These are phyloP conservation scores for Thelonectria discophora DNA, from an alignment of 2,329 filamentous ascomycete genomes.

Conservation along the genomic window DNA sequence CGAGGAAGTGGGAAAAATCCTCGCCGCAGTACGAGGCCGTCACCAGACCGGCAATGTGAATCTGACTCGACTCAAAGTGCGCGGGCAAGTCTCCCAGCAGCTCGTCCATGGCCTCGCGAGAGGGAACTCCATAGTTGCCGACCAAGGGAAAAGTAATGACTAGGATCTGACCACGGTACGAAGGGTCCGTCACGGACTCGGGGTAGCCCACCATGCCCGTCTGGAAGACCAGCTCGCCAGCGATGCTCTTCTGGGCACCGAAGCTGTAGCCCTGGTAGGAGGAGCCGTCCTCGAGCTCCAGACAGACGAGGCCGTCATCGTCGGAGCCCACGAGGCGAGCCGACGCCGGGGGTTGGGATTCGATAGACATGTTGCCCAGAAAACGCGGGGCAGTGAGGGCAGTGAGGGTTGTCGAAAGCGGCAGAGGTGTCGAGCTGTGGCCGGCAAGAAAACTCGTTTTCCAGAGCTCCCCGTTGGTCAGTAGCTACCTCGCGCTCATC, in stretches of 20 bases:
- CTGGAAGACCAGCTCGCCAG: conserved; percentile 98
- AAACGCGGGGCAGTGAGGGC: conserved; percentile 45
- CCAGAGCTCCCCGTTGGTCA: conserved; percentile 51
- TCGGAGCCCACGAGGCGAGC: conserved; percentile 63
- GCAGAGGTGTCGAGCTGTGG: conserved; percentile 46
- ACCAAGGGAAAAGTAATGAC: conserved; percentile 96
- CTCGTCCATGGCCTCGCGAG: conserved; percentile 83
- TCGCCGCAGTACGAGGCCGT: conserved; percentile 93
- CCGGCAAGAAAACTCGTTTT: conserved; percentile 50
- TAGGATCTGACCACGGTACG: conserved; percentile 91
- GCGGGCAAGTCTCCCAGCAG: conserved; percentile 87
- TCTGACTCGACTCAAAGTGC: conserved; percentile 91
- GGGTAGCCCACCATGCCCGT: conserved; percentile 99
- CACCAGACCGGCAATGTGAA: conserved; percentile 92
- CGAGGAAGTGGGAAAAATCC: conserved; percentile 94
- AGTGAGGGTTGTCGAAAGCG: conserved; percentile 34
- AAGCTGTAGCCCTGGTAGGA: conserved; percentile 96
- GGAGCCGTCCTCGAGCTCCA: conserved; percentile 92
- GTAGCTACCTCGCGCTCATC: conserved; percentile 52
- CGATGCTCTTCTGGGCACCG: conserved; percentile 91
- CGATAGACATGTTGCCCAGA: conserved; percentile 44
- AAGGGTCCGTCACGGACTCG: conserved; percentile 89
- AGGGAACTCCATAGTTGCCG: conserved; percentile 97
- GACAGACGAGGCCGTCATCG: conserved; percentile 75
- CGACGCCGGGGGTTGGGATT: conserved; percentile 64